Conservation (phyloP, 2,329 filamentous ascomycete species). For the Ceratocystis alfenasii region DNA sequence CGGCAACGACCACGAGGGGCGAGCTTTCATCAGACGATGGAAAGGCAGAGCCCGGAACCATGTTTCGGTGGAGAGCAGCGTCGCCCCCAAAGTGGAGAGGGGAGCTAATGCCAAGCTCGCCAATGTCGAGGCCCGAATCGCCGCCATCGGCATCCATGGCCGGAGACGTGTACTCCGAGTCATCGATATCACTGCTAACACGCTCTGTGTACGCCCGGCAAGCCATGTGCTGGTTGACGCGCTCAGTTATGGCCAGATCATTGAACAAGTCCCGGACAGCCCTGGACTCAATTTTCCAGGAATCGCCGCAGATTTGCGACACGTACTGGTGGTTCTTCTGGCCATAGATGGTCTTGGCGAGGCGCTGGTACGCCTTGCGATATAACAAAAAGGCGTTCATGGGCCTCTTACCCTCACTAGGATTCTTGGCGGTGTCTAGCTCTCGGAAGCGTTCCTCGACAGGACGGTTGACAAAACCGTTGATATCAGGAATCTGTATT, state of each 20-base stretch:
- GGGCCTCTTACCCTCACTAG: slow-evolving; percentile 71
- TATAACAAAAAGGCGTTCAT: slow-evolving; percentile 99
- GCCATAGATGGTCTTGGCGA: slow-evolving; percentile 67
- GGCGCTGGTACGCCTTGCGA: slow-evolving; percentile 78
- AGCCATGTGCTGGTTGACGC: slow-evolving; percentile 70
- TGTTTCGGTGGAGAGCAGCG: too few species aligned
- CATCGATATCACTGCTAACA: slow-evolving; percentile 27
- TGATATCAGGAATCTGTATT: slow-evolving; percentile 64
- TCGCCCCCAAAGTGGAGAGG: too few species aligned
- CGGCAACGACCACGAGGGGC: too few species aligned
- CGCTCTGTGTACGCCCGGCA: too few species aligned
- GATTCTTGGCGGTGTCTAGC: slow-evolving; percentile 53
- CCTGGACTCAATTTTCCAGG: slow-evolving; percentile 70
- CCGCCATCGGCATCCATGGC: slow-evolving; percentile 38
- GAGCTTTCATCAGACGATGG: too few species aligned
- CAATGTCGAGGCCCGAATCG: slow-evolving; percentile 25
- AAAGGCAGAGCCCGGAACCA: too few species aligned
- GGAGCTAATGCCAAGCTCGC: too few species aligned
- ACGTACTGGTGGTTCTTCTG: slow-evolving; percentile 92
- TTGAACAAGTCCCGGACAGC: slow-evolving; percentile 64
- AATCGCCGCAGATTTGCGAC: slow-evolving; percentile 69
- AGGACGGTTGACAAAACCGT: slow-evolving; percentile 62
- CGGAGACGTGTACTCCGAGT: slow-evolving; percentile 88
- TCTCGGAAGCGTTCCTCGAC: slow-evolving; percentile 55
- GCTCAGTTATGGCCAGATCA: slow-evolving; percentile 65